Percentiles rank a stretch among this genome's conserved stretches.
Conservation (phyloP, 768 basidiomycete genomes). For the Gloeopeniophorella convolvens region DNA sequence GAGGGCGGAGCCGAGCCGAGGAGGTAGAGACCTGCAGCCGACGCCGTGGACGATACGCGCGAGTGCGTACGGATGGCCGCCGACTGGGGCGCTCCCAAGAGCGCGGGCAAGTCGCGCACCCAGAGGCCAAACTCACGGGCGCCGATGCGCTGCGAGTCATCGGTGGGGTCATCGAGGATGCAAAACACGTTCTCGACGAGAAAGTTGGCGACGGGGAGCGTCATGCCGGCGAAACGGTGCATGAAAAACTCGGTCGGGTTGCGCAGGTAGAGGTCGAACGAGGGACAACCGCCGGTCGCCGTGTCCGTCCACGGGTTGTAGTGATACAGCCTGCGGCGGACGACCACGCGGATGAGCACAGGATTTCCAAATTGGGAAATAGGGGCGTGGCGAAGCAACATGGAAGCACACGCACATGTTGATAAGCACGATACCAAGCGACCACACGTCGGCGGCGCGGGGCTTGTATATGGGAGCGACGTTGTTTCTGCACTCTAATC, state of each 20-base stretch:
- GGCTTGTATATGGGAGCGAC: constrained; percentile 91
- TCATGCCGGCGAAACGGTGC: constrained; percentile 87
- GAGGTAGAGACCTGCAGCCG: constrained; percentile 52
- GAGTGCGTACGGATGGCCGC: constrained; percentile 39
- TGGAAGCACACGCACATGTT: constrained; percentile 65
- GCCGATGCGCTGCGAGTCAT: constrained; percentile 54
- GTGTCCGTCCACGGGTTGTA: constrained; percentile 98
- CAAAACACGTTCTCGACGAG: constrained; percentile 82
- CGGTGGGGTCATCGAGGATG: constrained; percentile 59
- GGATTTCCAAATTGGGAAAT: too few species aligned
- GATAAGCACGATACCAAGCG: constrained; percentile 96
- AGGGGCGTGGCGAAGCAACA: constrained; percentile 1
- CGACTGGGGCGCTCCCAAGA: constrained; percentile 44
- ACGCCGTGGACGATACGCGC: constrained; percentile 54
- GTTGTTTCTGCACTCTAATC: constrained; percentile 93
- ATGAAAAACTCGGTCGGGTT: constrained; percentile 84
- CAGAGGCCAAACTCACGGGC: constrained; percentile 84
- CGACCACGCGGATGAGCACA: constrained; percentile 11
- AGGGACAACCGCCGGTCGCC: constrained; percentile 66
- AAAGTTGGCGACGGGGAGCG: constrained; percentile 76
- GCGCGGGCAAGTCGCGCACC: constrained; percentile 73
- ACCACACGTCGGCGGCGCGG: constrained; percentile 97
- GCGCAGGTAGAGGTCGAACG: constrained; percentile 74
- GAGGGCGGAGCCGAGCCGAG: constrained; percentile 59
- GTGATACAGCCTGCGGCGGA: constrained; percentile 84